Evolutionary conservation across 2,329 filamentous ascomycete genomes (phyloP).

Genomic region (Malbranchea zuffiana): DNA sequence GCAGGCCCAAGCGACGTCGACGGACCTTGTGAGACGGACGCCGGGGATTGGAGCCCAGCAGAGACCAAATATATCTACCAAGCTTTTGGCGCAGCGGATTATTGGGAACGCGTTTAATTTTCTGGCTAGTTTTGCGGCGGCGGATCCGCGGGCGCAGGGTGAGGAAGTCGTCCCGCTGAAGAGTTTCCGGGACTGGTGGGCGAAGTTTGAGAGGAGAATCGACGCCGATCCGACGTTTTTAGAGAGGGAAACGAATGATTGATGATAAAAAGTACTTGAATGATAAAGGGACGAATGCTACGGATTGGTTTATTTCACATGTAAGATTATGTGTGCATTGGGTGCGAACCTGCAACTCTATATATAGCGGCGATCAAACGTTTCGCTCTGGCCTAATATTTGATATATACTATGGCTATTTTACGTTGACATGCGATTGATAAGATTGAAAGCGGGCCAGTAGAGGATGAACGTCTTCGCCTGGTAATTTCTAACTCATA

Average conservation of each 20-base stretch:
- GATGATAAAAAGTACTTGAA: not conserved
- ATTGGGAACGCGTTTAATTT: constrained; percentile 98
- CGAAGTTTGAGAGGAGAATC: constrained; percentile 81
- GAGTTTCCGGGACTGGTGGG: constrained; percentile 96
- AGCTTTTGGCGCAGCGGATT: constrained; percentile 77
- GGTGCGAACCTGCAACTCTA: too few relatives aligned
- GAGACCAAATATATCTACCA: constrained; percentile 48
- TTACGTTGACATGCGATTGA: too few relatives aligned
- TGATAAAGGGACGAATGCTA: not conserved
- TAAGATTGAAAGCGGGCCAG: too few relatives aligned
- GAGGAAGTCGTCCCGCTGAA: constrained; percentile 86
- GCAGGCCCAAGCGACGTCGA: constrained; percentile 21
- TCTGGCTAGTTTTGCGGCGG: constrained; percentile 70
- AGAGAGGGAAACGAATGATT: constrained; percentile 51
- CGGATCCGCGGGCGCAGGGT: constrained; percentile 43
- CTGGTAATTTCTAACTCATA: too few relatives aligned
- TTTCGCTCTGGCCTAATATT: too few relatives aligned
- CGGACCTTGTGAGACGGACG: constrained; percentile 23
- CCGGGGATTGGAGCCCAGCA: constrained; percentile 17
- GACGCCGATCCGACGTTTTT: constrained; percentile 80
- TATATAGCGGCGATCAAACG: too few relatives aligned
- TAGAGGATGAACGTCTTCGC: too few relatives aligned
- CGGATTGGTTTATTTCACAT: not conserved
- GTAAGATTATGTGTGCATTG: too few relatives aligned
- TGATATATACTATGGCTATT: too few relatives aligned